Evolutionary conservation across 2,329 filamentous ascomycete species (phyloP), one percentile per base, ranked within the genome.

Genomic region (Epichloe aotearoae): DNA sequence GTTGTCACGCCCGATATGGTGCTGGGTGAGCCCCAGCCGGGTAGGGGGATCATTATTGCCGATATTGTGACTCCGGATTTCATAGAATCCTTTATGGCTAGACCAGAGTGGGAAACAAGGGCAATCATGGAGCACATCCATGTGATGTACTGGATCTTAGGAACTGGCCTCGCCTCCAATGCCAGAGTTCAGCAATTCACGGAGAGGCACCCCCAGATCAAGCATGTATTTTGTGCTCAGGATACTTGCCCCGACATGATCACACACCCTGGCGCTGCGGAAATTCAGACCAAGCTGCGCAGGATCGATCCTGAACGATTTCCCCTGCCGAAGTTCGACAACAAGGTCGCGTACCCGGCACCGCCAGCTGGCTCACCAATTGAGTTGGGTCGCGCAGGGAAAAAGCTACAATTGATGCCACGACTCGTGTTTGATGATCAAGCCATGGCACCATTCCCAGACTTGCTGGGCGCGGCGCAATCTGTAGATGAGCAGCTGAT

Each of bases 1-100:
- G 76, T 75, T 0, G 79, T 98, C 33, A 93, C 84, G 0, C 84
- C 91, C 1, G 86, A 93, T 0, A 93, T 95, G 83, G 89, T 97
- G 1, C 62, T 98, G 48, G 88, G 77, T 1, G 72, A 82, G 11
- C 68, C 75, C 3, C 75, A 81, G 50, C 73, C 77, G 5, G 89
- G 89, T 11, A 78, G 74, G 50, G 88, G 88, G 2, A 74, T 95
- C 55, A 84, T 86, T 8, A 73, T 98, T 7, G 72, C 94, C 40
- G 90, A 97, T 58, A 65, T 98, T 7, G 87, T 88, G 1, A 77
- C 82, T 14, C 54, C 64, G 1, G 78, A 81, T 7, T 90, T 93
- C 59, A 69, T 97, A 26, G 79, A 83, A 12, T 67, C 76, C 5
- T 74, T 96, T 49, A 59, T 95, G 42, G 70, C 73, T 37, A 78